Percentiles rank a stretch among this genome's conserved stretches.
Evolutionary conservation across 768 basidiomycete species (phyloP).

Genomic region (Erythrobasidium yunnanense): DNA sequence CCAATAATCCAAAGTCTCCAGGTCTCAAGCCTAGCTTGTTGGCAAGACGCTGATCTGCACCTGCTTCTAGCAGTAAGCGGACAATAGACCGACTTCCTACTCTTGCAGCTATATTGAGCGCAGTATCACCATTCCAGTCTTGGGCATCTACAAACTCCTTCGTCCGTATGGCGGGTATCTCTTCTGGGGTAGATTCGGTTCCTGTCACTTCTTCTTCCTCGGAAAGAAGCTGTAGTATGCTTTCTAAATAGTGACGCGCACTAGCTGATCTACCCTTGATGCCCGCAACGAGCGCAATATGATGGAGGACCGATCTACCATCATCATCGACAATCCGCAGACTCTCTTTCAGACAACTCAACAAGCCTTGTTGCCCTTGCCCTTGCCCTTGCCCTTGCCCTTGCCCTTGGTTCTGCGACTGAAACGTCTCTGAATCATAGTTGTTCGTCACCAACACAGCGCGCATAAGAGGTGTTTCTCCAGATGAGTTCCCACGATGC

Average conservation of each 20-base stretch:
- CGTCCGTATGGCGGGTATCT: too few relatives aligned
- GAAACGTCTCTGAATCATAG: constrained; percentile 66
- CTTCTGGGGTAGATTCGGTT: too few relatives aligned
- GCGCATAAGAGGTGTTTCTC: constrained; percentile 88
- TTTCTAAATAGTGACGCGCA: constrained; percentile 84
- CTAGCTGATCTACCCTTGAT: constrained; percentile 73
- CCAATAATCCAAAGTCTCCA: constrained; percentile 88
- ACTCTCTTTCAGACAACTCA: too few relatives aligned
- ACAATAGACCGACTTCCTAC: constrained; percentile 84
- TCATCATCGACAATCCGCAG: constrained; percentile 80
- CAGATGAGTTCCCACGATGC: constrained; percentile 79
- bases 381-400: too few relatives aligned
- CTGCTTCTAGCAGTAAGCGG: constrained; percentile 74
- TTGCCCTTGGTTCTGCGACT: constrained; percentile 43
- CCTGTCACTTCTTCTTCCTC: constrained; percentile 2
- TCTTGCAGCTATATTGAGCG: constrained; percentile 84
- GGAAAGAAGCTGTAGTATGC: constrained; percentile 49
- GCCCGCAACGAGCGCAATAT: constrained; percentile 79
- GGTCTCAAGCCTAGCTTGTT: constrained; percentile 90
- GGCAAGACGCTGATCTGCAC: constrained; percentile 73
- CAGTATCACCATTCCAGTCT: constrained; percentile 91
- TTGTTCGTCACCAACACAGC: constrained; percentile 81
- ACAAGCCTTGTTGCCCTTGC: too few relatives aligned
- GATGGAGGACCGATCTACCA: constrained; percentile 76
- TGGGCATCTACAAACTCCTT: constrained; percentile 65